A percentile compares a stretch with the other conserved stretches of the same genome.
These are phyloP conservation scores for Allium fistulosum DNA, from an alignment of 106 monocot genomes.

Conservation along the genomic window DNA sequence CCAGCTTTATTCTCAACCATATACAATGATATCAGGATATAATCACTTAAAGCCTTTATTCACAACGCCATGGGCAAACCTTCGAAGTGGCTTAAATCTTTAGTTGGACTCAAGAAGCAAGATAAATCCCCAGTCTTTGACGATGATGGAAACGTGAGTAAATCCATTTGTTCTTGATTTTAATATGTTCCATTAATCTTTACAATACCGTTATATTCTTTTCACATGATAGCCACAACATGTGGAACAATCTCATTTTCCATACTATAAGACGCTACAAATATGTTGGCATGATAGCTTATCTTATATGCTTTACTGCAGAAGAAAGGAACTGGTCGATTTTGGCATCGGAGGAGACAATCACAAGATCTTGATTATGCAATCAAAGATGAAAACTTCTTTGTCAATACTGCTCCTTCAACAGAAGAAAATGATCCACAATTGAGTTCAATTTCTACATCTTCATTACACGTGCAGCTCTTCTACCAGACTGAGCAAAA, in stretches of 20 bases:
- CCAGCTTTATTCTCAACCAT: no score
- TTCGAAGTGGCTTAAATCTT: slow-evolving; percentile 68
- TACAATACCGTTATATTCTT: not conserved
- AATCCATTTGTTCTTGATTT: slow-evolving; percentile 1
- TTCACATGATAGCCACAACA: not conserved
- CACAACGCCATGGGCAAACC: slow-evolving; percentile 62
- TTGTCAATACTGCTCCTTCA: slow-evolving; percentile 8
- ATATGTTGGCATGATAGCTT: not conserved
- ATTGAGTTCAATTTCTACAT: slow-evolving; percentile 29
- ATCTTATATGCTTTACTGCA: slow-evolving; percentile 14
- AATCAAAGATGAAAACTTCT: slow-evolving; percentile 21
- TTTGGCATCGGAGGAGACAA: slow-evolving; percentile 26
- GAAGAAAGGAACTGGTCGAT: slow-evolving; percentile 20
- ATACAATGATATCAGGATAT: not conserved
- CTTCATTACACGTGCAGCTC: slow-evolving; percentile 22
- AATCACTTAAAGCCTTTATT: slow-evolving; percentile 9
- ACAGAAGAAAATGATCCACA: slow-evolving; percentile 11
- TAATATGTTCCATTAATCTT: no score
- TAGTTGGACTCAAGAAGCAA: slow-evolving; percentile 56
- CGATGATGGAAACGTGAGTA: slow-evolving; percentile 43
- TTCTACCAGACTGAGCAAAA: slow-evolving; percentile 32
- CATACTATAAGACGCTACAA: not conserved
- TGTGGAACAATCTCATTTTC: not conserved
- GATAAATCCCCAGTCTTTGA: slow-evolving; percentile 30
- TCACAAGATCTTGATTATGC: slow-evolving; percentile 30